Evolutionary conservation across 805 yeast species (phyloP), one percentile per base, ranked within the genome.

Genomic region (Teunomyces pallodes): DNA sequence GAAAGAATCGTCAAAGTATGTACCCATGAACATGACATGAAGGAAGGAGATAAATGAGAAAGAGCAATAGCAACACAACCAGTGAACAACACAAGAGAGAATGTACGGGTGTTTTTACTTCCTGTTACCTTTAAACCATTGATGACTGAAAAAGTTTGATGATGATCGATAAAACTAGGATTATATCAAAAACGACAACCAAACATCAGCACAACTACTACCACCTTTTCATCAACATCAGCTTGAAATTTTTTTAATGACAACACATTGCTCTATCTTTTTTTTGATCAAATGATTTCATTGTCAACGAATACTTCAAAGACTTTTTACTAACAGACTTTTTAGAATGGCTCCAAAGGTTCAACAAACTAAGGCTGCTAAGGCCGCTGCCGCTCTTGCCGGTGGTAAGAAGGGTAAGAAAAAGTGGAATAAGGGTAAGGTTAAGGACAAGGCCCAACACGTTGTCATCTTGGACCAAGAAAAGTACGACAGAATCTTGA

Each of bases 381-480:
- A 92, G 84, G 97, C 51, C 74, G 97, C 98, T 73, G 98, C 98
- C 83, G 98, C 97, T 78, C 83, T 90, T 86, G 97, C 97, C 77
- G 97, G 97, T 87, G 96, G 97, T 86, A 91, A 91, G 88, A 90
- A 92, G 76, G 90, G 96, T 80, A 94, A 94, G 90, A 92, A 94
- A 96, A 94, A 94, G 96, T 94, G 98, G 99, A 88, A 96, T 87
- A 91, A 92, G 86, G 97, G 97, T 80, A 90, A 95, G 86, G 96
- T 90, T 79, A 94, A 95, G 91, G 99, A 94, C 82, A 92, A 88
- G 96, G 98, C 99, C 69, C 92, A 89, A 77, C 99, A 94, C 85
- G 85, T 90, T 74, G 91, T 94, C 70, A 81, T 88, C 76, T 83
- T 94, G 70, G 99, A 94, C 79, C 97, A 94, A 83, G 96, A 94